Evolutionary conservation across 2,329 filamentous ascomycete genomes (phyloP).

Genomic region (Tympanopsis confertula): DNA sequence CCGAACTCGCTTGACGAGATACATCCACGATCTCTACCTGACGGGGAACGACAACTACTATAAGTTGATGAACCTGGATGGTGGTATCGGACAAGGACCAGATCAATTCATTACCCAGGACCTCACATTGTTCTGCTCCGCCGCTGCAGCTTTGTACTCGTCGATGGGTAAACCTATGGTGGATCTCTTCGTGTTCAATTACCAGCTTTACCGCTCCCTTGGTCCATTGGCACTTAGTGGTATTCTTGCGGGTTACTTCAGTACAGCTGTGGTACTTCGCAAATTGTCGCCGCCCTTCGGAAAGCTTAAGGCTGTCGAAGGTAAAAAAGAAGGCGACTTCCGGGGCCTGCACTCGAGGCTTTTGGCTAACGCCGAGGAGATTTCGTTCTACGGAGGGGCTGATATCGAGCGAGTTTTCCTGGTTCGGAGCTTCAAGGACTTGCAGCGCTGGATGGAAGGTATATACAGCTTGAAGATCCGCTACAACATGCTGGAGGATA

Average conservation of each 20-base stretch:
- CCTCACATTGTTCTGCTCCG: slow-evolving; percentile 84
- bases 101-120: slow-evolving; percentile 98
- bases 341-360: slow-evolving; percentile 79
- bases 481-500: slow-evolving; percentile 98
- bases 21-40: slow-evolving; percentile 93
- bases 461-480: slow-evolving; percentile 96
- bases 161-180: slow-evolving; percentile 95
- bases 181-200: slow-evolving; percentile 96
- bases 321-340: slow-evolving; percentile 89
- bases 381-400: slow-evolving; percentile 92
- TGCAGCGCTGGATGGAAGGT: slow-evolving; percentile 94
- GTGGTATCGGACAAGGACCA: slow-evolving; percentile 79
- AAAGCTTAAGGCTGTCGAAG: slow-evolving; percentile 91
- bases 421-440: slow-evolving; percentile 80
- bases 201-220: slow-evolving; percentile 84
- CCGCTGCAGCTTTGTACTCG: slow-evolving; percentile 85
- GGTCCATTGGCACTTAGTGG: slow-evolving; percentile 79
- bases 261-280: slow-evolving; percentile 81
- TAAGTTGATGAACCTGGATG: slow-evolving; percentile 84
- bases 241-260: slow-evolving; percentile 82
- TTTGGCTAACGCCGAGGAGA: slow-evolving; percentile 93
- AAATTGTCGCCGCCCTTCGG: slow-evolving; percentile 89
- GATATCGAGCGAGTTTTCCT: slow-evolving; percentile 91
- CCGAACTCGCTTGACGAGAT: slow-evolving; percentile 82
- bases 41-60: slow-evolving; percentile 95